Percentiles rank a stretch among this genome's conserved stretches.
Conservation (phyloP, 768 basidiomycete genomes). For the Austroboletus eburneus region DNA sequence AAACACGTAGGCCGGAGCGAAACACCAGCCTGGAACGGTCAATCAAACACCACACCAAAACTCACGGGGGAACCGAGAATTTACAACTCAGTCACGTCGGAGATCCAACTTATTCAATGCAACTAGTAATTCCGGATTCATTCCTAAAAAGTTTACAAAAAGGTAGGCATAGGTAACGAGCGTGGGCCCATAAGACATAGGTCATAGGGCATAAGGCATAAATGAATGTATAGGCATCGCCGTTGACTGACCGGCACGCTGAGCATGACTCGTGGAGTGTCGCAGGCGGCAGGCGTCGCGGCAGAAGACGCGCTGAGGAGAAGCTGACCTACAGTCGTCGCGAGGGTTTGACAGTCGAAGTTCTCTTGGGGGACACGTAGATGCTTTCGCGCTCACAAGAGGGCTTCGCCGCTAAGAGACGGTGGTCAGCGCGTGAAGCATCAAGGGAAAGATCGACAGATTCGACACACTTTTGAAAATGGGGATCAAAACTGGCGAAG, state of each 20-base stretch:
- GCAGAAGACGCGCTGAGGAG: too few relatives aligned
- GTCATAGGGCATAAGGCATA: background rate
- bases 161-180: too few relatives aligned
- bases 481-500: background rate
- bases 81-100: conserved; percentile 23
- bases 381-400: conserved; percentile 3
- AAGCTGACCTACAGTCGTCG: conserved; percentile 15
- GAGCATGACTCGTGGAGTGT: background rate
- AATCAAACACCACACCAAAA: conserved; percentile 20
- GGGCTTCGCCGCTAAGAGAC: conserved; percentile 2
- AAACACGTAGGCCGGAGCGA: conserved; percentile 31
- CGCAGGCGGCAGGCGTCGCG: background rate
- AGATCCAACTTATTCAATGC: conserved; percentile 4
- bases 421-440: background rate
- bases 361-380: conserved; percentile 6
- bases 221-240: background rate
- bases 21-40: conserved; percentile 29
- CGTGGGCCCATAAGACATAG: too few relatives aligned
- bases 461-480: conserved; percentile 8
- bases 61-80: background rate
- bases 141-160: too few relatives aligned
- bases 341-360: conserved; percentile 10
- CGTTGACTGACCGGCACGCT: too few relatives aligned
- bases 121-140: background rate
- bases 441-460: background rate